Conservation (phyloP, 495 filamentous ascomycete species). For the Xylaria palmicola region DNA sequence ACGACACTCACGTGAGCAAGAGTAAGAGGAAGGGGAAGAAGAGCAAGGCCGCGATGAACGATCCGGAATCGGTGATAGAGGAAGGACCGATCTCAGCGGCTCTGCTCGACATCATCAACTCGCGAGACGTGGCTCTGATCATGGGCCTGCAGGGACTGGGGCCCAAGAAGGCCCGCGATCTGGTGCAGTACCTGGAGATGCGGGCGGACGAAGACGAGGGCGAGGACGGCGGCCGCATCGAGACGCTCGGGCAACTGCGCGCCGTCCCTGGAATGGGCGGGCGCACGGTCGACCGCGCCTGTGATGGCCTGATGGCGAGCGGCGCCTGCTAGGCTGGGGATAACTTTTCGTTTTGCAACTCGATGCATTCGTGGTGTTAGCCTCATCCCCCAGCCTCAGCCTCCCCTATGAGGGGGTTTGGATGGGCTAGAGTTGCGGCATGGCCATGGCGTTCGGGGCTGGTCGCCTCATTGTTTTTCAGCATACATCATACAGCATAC, state of each 20-base stretch:
- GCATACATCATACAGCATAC: neutral
- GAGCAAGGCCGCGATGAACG: slow-evolving; percentile 27
- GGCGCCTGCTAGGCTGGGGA: slow-evolving; percentile 7
- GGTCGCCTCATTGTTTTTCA: slow-evolving; percentile 10
- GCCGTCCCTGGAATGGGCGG: slow-evolving; percentile 59
- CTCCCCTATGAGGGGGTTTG: neutral
- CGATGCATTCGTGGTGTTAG: slow-evolving; percentile 13
- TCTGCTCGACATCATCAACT: slow-evolving; percentile 83
- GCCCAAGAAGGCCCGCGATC: slow-evolving; percentile 62
- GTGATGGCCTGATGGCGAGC: slow-evolving; percentile 36
- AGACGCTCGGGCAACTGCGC: slow-evolving; percentile 51
- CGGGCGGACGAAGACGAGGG: slow-evolving; percentile 37
- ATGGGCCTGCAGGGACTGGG: slow-evolving; percentile 70
- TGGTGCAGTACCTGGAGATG: slow-evolving; percentile 57
- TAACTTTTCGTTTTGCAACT: neutral
- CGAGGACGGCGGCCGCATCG: slow-evolving; percentile 40
- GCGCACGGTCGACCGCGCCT: slow-evolving; percentile 57
- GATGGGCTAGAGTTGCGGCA: slow-evolving; percentile 13
- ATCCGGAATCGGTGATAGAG: slow-evolving; percentile 15
- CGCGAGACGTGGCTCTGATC: slow-evolving; percentile 68
- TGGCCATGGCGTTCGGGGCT: slow-evolving; percentile 7
- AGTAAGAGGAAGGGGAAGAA: slow-evolving; percentile 36
- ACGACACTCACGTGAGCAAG: slow-evolving; percentile 44
- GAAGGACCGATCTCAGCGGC: slow-evolving; percentile 50
- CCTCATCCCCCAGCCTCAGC: neutral